These are phyloP conservation scores for Sclerotinia spermophila DNA, from an alignment of 2,329 filamentous ascomycete genomes.

Conservation along the genomic window DNA sequence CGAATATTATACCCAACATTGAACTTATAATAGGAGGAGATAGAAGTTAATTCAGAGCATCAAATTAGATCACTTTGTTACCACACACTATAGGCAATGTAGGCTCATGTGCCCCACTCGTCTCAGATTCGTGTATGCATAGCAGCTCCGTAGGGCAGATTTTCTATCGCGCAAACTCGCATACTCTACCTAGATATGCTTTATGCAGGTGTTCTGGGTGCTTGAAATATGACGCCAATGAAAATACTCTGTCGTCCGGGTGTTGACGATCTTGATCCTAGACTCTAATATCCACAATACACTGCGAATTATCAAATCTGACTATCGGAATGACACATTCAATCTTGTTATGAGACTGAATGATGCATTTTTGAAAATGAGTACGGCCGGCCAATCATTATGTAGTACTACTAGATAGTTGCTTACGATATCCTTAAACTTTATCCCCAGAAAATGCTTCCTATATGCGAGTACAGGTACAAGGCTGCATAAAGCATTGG, in stretches of 20 bases:
- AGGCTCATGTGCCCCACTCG: not conserved
- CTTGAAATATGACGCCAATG: not conserved
- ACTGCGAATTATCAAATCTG: not conserved
- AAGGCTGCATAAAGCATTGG: slow-evolving; percentile 3
- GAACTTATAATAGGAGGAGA: slow-evolving; percentile 19
- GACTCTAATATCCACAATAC: not conserved
- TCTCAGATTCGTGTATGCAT: slow-evolving; percentile 1
- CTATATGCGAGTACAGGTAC: too few relatives aligned
- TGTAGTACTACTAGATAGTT: not conserved
- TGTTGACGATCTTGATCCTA: not conserved
- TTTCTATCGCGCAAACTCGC: not conserved
- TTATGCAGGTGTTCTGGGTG: not conserved
- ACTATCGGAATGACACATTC: not conserved
- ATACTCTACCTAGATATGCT: not conserved
- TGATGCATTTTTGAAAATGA: not conserved
- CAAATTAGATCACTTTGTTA: not conserved
- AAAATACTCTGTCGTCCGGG: not conserved
- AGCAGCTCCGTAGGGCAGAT: not conserved
- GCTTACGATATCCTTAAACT: not conserved
- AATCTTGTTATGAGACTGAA: not conserved
- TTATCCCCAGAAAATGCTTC: not conserved
- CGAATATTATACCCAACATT: slow-evolving; percentile 20
- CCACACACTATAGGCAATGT: slow-evolving; percentile 1
- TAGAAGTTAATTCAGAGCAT: slow-evolving; percentile 19
- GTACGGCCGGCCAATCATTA: not conserved